Conservation (phyloP, 2,329 filamentous ascomycete genomes). For the Podosphaera fusca region DNA sequence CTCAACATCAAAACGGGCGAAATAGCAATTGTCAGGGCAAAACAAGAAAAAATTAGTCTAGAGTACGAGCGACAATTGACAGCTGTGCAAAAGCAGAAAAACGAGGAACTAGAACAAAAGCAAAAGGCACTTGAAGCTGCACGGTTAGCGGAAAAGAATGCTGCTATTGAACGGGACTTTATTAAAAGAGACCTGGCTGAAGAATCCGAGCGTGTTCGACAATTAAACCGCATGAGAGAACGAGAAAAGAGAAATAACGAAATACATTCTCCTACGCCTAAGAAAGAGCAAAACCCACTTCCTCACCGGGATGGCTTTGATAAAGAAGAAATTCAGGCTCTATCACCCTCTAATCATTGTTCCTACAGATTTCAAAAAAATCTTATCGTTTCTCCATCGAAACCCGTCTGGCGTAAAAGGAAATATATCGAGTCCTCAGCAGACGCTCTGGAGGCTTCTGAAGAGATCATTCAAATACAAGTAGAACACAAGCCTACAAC, state of each 20-base stretch:
- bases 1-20: constrained; percentile 45
- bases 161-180: constrained; percentile 49
- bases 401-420: constrained; percentile 44
- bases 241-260: constrained; percentile 18
- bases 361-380: constrained; percentile 39
- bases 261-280: constrained; percentile 23
- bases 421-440: constrained; percentile 41
- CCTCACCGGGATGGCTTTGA: constrained; percentile 57
- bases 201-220: constrained; percentile 21
- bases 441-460: constrained; percentile 23
- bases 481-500: constrained; percentile 6
- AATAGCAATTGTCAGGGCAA: constrained; percentile 50
- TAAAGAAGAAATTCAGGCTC: constrained; percentile 23
- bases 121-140: constrained; percentile 40
- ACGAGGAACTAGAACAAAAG: constrained; percentile 39
- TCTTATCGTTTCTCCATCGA: constrained; percentile 45
- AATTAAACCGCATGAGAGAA: constrained; percentile 21
- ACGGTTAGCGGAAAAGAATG: constrained; percentile 39
- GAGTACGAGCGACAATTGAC: constrained; percentile 39
- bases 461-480: constrained; percentile 6
- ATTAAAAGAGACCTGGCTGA: constrained; percentile 48
- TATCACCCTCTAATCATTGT: constrained; percentile 33
- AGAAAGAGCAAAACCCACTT: constrained; percentile 36
- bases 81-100: constrained; percentile 36
- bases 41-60: constrained; percentile 35